Conservation (phyloP, 1,139 yeast species). For the Zhuliangozyma parablackwelliae region DNA sequence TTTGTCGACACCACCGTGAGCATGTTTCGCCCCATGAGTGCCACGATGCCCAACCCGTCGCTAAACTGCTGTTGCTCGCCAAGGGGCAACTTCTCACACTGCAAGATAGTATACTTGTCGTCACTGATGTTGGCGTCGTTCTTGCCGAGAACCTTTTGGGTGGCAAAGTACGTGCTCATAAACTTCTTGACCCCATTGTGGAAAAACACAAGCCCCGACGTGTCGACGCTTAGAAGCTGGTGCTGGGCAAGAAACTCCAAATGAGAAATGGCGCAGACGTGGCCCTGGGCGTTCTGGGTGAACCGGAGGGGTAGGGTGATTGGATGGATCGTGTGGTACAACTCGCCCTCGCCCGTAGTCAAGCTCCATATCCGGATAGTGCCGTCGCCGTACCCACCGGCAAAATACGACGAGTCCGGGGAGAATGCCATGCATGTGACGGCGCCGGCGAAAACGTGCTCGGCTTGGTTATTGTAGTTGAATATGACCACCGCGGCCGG, state of each 20-base stretch:
- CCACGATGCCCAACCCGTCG: slow-evolving; percentile 57
- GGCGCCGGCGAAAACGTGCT: slow-evolving; percentile 23
- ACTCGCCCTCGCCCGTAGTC: slow-evolving; percentile 9
- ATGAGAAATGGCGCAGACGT: slow-evolving; percentile 32
- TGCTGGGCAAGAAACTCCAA: slow-evolving; percentile 54
- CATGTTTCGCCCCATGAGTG: slow-evolving; percentile 52
- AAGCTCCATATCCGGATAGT: slow-evolving; percentile 28
- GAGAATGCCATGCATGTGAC: slow-evolving; percentile 44
- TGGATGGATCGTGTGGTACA: slow-evolving; percentile 26
- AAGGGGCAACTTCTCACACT: slow-evolving; percentile 47
- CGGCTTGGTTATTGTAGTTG: slow-evolving; percentile 56
- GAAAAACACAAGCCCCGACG: slow-evolving; percentile 52
- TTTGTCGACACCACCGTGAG: slow-evolving; percentile 53
- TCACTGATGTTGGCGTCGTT: slow-evolving; percentile 26
- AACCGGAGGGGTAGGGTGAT: slow-evolving; percentile 23
- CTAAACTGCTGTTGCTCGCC: slow-evolving; percentile 49
- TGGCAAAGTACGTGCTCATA: slow-evolving; percentile 45
- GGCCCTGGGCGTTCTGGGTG: slow-evolving; percentile 44
- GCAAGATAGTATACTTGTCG: slow-evolving; percentile 15
- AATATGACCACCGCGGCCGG: slow-evolving; percentile 58
- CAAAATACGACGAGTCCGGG: slow-evolving; percentile 29
- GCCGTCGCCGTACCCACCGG: slow-evolving; percentile 34
- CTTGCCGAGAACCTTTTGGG: slow-evolving; percentile 52
- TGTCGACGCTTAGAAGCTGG: slow-evolving; percentile 57
- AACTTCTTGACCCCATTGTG: slow-evolving; percentile 59